Evolutionary conservation across 73 alveolate genomes (phyloP), one percentile per base, ranked within the genome.

Genomic region (Paramecium pentaurelia): DNA sequence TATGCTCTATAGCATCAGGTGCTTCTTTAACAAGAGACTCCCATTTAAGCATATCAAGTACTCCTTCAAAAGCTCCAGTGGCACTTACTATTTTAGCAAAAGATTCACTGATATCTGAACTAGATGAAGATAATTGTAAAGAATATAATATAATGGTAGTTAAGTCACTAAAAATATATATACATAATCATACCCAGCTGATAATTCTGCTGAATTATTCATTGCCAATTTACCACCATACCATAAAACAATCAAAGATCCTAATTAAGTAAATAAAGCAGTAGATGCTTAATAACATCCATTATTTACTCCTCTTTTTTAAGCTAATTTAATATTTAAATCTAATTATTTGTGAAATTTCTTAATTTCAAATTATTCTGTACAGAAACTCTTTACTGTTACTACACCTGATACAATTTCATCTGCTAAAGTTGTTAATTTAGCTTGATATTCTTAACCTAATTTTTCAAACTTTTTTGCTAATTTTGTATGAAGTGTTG

Each of bases 31-130:
- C 88, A 14, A 60, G 34, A 10, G 90, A 49, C n/a, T 89, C 88
- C 71, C 75, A 89, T 71, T 73, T 54, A 25, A 89, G 49, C 94
- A 89, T 89, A 18, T 89, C 94, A 16, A 89, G 59, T 16, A 89
- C 88, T n/a, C 94, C 92, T 34, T 89, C 94, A 47, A 89, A 89
- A 8, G 94, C 94, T 42, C 94, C 94, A 6, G 94, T 89, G 10
- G 94, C 94, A 27, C 71, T 60, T 8, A 89, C 75, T 9, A 89
- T 89, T 44, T 77, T 83, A 5, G 92, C 94, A 28, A 89, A 60
- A 16, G 92, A 77, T 71, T 89, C 86, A 30, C 92, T 71, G 0
- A 89, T 89, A 25, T 77, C 68, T 5, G 94, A 89, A 27, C 92
- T 71, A 18, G 86, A 71, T 37, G 58, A 71, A 37, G 94, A 51